phyloP scores from a whole-genome alignment of 2,329 filamentous ascomycete genomes.

The Fusarium torulosum region DNA sequence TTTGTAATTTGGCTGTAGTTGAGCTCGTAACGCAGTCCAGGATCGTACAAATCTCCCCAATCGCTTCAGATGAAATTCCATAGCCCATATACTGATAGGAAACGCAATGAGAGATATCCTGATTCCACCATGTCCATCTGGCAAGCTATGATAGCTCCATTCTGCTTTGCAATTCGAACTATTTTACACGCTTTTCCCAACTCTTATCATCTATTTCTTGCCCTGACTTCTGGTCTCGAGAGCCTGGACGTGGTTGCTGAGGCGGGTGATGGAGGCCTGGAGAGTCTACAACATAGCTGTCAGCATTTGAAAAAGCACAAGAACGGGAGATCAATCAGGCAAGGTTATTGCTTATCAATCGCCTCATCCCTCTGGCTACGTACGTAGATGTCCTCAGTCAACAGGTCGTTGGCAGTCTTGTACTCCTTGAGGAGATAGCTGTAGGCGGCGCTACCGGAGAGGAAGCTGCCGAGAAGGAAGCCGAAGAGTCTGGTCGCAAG shows the following conservation, averaged over 20 bases:
- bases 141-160: conserved; percentile 12
- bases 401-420: conserved; percentile 89
- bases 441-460: conserved; percentile 86
- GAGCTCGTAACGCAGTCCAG: conserved; percentile 26
- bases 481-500: conserved; percentile 78
- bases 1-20: conserved; percentile 22
- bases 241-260: conserved; percentile 84
- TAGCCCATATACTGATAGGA: conserved; percentile 15
- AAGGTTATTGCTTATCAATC: conserved; percentile 7
- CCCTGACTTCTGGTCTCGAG: conserved; percentile 85
- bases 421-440: conserved; percentile 95
- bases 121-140: conserved; percentile 25
- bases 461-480: conserved; percentile 86
- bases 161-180: conserved; percentile 10
- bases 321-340: not conserved
- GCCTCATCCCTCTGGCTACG: conserved; percentile 56
- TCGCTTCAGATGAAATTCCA: conserved; percentile 12
- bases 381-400: conserved; percentile 97
- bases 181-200: conserved; percentile 40
- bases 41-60: conserved; percentile 27
- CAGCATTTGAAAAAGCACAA: conserved; percentile 2
- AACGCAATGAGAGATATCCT: conserved; percentile 17
- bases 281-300: conserved; percentile 70
- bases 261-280: conserved; percentile 86
- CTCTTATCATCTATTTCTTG: conserved; percentile 72